These are phyloP conservation scores for Abrus pulchellus DNA, from an alignment of 306 rosid genomes.

Conservation along the genomic window DNA sequence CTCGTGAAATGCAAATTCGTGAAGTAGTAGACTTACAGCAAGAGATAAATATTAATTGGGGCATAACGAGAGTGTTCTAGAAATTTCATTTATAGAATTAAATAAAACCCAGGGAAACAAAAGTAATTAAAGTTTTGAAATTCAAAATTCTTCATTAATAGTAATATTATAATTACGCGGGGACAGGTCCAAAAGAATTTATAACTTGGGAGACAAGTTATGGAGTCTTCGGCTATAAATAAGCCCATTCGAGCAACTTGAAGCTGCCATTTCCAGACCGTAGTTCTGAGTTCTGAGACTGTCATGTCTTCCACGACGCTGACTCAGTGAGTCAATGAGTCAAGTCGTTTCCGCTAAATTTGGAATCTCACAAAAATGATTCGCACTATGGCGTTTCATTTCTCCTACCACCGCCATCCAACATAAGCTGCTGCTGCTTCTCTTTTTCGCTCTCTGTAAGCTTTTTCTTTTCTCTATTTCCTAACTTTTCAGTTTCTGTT, in stretches of 20 bases:
- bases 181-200: neutral
- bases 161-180: neutral
- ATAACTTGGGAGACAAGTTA: slow-evolving; percentile 42
- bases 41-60: neutral
- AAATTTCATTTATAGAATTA: neutral
- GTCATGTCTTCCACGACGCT: neutral
- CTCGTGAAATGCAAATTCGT: too few relatives aligned
- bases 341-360: slow-evolving; percentile 15
- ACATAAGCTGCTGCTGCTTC: slow-evolving; percentile 48
- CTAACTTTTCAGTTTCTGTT: slow-evolving; percentile 1
- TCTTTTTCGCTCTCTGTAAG: slow-evolving; percentile 51
- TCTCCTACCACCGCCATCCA: slow-evolving; percentile 42
- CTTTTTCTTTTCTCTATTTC: slow-evolving; percentile 26
- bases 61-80: neutral
- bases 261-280: too few relatives aligned
- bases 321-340: slow-evolving; percentile 48
- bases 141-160: neutral
- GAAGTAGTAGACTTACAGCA: too few relatives aligned
- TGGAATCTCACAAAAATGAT: neutral
- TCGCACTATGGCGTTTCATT: slow-evolving; percentile 32
- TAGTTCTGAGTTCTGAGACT: neutral
- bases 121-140: neutral
- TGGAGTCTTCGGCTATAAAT: slow-evolving; percentile 36
- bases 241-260: too few relatives aligned
- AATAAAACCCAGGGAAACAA: neutral